Evolutionary conservation across 108 stramenopile species (phyloP).

Genomic region (Nitzschia putrida): DNA sequence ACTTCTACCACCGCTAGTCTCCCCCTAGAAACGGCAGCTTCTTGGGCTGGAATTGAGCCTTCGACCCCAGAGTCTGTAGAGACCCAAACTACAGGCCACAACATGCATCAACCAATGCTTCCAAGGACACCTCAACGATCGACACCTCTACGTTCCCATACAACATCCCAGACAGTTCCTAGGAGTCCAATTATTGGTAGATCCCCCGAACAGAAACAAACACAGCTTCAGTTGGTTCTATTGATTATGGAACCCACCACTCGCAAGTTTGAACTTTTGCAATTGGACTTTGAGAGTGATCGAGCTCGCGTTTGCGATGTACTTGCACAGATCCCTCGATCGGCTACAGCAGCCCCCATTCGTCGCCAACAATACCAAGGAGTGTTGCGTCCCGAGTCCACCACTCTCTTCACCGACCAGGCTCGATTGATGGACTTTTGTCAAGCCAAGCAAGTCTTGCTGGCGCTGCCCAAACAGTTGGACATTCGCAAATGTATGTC

Average conservation of each 20-base stretch:
- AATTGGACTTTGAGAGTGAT: conserved; percentile 81
- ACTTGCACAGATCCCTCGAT: conserved; percentile 61
- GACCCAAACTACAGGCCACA: too few relatives aligned
- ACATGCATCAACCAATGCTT: too few relatives aligned
- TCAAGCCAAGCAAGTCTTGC: conserved; percentile 52
- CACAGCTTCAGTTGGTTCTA: conserved; percentile 63
- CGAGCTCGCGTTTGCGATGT: conserved; percentile 69
- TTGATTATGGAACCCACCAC: conserved; percentile 78
- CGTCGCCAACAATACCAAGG: conserved; percentile 48
- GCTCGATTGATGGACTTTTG: conserved; percentile 52
- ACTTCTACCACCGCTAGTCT: background rate
- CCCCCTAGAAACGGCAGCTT: background rate
- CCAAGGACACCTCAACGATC: too few relatives aligned
- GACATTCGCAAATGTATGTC: conserved; percentile 44
- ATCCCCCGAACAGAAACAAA: background rate
- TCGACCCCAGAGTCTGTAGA: too few relatives aligned
- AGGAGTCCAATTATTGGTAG: too few relatives aligned
- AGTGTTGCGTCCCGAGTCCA: conserved; percentile 37
- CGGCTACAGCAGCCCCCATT: conserved; percentile 68
- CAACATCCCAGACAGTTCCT: too few relatives aligned
- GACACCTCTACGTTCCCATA: too few relatives aligned
- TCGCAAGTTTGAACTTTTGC: conserved; percentile 80
- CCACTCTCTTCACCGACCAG: background rate
- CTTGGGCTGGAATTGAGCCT: too few relatives aligned
- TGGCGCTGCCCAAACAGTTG: conserved; percentile 69